Conservation (phyloP, 768 basidiomycete species). For the Naematelia encephala region DNA sequence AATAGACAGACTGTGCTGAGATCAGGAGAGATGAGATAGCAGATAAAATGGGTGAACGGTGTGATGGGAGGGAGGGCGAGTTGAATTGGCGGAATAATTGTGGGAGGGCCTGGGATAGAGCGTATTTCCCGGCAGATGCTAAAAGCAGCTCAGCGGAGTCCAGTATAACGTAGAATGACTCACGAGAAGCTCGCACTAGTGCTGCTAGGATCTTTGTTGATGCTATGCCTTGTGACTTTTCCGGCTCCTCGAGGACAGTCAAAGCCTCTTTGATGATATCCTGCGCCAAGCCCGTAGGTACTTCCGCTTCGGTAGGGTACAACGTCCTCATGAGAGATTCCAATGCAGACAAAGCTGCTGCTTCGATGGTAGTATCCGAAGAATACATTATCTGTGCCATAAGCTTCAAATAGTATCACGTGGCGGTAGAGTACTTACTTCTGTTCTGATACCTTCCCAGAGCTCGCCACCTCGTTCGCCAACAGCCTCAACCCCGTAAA, state of each 20-base stretch:
- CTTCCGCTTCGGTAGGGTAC: constrained; percentile 55
- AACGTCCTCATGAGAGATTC: constrained; percentile 73
- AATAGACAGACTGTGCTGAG: constrained; percentile 55
- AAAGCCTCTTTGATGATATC: constrained; percentile 79
- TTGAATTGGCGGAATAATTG: constrained; percentile 74
- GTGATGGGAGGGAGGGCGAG: constrained; percentile 53
- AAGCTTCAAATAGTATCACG: background rate
- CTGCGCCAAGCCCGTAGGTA: constrained; percentile 60
- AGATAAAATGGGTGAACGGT: constrained; percentile 63
- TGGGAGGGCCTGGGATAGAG: constrained; percentile 65
- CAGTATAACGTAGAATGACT: constrained; percentile 42
- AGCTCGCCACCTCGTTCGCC: constrained; percentile 66
- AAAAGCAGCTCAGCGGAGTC: constrained; percentile 4
- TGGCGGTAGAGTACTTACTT: constrained; percentile 64
- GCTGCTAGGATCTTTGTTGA: constrained; percentile 79
- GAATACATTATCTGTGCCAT: constrained; percentile 80
- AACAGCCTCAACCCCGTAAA: constrained; percentile 69
- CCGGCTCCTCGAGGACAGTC: constrained; percentile 75
- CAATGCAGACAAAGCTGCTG: constrained; percentile 66
- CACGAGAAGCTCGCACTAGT: constrained; percentile 74
- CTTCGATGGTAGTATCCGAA: constrained; percentile 70
- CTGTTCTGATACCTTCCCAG: constrained; percentile 89
- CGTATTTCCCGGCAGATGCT: constrained; percentile 70
- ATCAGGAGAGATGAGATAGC: constrained; percentile 56
- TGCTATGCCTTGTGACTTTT: constrained; percentile 85